Conservation (phyloP, 202 grass and related monocot species). For the Carex arenaria region DNA sequence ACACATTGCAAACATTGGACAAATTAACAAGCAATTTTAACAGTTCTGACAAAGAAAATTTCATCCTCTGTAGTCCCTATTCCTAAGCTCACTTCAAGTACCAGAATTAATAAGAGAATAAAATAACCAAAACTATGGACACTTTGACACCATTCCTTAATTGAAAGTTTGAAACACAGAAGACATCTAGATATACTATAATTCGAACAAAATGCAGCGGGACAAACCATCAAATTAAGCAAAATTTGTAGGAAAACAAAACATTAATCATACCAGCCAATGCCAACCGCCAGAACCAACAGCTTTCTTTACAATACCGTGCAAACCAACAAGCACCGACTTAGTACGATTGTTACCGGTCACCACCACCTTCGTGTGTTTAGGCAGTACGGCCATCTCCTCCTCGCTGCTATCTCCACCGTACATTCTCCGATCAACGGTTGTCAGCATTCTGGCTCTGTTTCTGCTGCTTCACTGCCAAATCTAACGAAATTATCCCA, state of each 20-base stretch:
- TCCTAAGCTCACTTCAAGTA: not conserved
- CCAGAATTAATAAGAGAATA: not conserved
- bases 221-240: not conserved
- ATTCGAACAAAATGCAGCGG: too few relatives aligned
- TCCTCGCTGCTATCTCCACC: constrained; percentile 59
- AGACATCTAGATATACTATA: too few relatives aligned
- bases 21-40: not conserved
- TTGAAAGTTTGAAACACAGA: constrained; percentile 8
- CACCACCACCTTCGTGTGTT: constrained; percentile 78
- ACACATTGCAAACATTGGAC: not conserved
- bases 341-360: constrained; percentile 80
- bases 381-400: constrained; percentile 61
- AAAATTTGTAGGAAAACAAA: not conserved
- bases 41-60: not conserved
- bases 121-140: not conserved
- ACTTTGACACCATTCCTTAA: not conserved
- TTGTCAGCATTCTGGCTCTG: constrained; percentile 30
- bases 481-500: not conserved
- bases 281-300: constrained; percentile 72
- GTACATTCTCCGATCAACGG: constrained; percentile 28
- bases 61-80: not conserved
- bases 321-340: constrained; percentile 61
- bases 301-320: constrained; percentile 71
- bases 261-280: constrained; percentile 53
- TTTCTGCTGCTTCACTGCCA: not conserved